Conservation (phyloP, 495 filamentous ascomycete genomes). For the Penicillium desertorum region DNA sequence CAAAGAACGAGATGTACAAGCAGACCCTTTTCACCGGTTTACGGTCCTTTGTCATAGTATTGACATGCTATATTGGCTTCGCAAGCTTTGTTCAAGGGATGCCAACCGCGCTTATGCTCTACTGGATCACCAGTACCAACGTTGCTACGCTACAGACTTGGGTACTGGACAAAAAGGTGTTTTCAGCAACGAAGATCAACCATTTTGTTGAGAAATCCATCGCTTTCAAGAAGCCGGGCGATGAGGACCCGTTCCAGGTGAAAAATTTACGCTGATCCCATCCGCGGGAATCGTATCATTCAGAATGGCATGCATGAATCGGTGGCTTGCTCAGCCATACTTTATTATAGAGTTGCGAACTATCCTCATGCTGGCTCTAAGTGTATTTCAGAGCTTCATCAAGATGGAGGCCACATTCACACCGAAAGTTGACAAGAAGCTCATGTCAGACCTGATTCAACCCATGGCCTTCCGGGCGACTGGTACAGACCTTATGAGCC, state of each 20-base stretch:
- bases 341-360: not conserved
- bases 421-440: not conserved
- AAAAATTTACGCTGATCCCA: conserved; percentile 21
- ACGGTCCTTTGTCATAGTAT: conserved; percentile 28
- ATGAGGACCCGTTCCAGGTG: conserved; percentile 18
- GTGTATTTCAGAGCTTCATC: not conserved
- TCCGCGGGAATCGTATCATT: not conserved
- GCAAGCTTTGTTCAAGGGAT: conserved; percentile 42
- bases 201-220: conserved; percentile 24
- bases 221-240: conserved; percentile 15
- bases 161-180: conserved; percentile 40
- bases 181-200: conserved; percentile 24
- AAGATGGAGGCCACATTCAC: not conserved
- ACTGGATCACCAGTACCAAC: conserved; percentile 64
- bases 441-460: not conserved
- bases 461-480: not conserved
- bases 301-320: not conserved
- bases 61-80: conserved; percentile 36
- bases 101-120: conserved; percentile 65
- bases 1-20: conserved; percentile 27
- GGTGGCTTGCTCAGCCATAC: not conserved
- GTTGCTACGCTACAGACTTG: conserved; percentile 41
- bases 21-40: conserved; percentile 20
- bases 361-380: not conserved
- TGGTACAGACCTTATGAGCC: not conserved